Percentiles rank a stretch among this genome's conserved stretches.
Conservation (phyloP, 305 asterid species). For the Solanum hybrid region DNA sequence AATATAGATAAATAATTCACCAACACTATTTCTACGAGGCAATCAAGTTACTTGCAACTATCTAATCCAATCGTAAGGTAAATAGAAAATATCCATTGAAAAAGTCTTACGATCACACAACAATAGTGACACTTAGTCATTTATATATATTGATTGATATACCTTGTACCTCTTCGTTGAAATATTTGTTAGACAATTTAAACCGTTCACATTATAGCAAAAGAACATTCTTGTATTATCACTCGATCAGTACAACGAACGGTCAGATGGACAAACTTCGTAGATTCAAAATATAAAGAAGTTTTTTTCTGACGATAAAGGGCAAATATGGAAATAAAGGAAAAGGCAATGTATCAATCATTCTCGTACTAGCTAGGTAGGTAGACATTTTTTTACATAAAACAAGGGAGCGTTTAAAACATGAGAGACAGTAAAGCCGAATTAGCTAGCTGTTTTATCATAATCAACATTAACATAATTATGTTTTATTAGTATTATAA, state of each 20-base stretch:
- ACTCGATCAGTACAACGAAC: not conserved
- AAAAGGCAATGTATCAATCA: not conserved
- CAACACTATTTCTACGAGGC: not conserved
- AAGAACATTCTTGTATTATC: not conserved
- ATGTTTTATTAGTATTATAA: not conserved
- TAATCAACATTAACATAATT: not conserved
- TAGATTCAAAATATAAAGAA: not conserved
- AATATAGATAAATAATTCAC: not conserved
- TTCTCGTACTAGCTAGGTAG: constrained; percentile 1
- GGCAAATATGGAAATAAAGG: not conserved
- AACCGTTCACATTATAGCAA: not conserved
- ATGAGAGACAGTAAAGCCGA: constrained; percentile 10
- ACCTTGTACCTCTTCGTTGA: not conserved
- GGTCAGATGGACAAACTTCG: not conserved
- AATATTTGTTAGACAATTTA: not conserved
- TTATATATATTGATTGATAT: not conserved
- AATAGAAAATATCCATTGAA: not conserved
- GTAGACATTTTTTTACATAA: not conserved
- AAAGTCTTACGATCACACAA: not conserved
- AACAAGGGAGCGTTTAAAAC: constrained; percentile 18
- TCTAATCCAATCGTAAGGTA: not conserved
- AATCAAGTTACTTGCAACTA: not conserved
- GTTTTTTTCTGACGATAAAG: not conserved
- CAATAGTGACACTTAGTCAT: not conserved
- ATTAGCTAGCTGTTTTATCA: constrained; percentile 15